Percentiles rank a stretch among this genome's conserved stretches.
These are phyloP conservation scores for Sphenostylis stenocarpa DNA, from an alignment of 306 rosid species.

Conservation along the genomic window DNA sequence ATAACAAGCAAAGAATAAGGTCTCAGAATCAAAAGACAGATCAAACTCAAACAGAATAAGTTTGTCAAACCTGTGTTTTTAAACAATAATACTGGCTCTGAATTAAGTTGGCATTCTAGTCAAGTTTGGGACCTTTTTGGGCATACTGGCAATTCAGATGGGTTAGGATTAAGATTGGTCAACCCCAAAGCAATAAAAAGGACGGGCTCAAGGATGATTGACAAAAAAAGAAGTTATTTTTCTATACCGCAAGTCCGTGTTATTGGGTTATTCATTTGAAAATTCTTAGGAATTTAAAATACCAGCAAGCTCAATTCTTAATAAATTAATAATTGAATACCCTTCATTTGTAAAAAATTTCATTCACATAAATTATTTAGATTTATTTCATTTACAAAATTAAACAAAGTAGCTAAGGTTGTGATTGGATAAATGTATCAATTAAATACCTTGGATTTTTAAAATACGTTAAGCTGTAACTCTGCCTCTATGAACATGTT, in stretches of 20 bases:
- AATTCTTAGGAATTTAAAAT: neutral
- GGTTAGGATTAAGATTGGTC: neutral
- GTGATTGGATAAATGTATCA: neutral
- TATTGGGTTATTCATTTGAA: neutral
- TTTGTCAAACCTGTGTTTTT: neutral
- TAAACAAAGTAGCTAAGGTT: neutral
- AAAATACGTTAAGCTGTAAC: no score
- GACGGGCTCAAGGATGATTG: neutral
- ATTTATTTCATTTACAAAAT: no score
- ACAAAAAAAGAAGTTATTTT: neutral
- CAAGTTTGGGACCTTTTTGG: neutral
- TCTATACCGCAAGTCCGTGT: neutral
- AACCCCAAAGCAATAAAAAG: neutral
- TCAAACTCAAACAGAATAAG: neutral
- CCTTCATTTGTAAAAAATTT: neutral
- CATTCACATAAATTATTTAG: no score
- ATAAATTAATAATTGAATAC: neutral
- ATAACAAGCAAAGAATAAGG: neutral
- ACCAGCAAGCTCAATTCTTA: neutral
- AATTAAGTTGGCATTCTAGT: neutral
- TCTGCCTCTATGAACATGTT: no score
- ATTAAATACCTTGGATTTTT: no score
- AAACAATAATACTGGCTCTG: neutral
- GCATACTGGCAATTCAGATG: neutral
- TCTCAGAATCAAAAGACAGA: neutral